A percentile compares a stretch with the other conserved stretches of the same genome.
Conservation (phyloP, 2,329 filamentous ascomycete species). For the Bisporella sp. region DNA sequence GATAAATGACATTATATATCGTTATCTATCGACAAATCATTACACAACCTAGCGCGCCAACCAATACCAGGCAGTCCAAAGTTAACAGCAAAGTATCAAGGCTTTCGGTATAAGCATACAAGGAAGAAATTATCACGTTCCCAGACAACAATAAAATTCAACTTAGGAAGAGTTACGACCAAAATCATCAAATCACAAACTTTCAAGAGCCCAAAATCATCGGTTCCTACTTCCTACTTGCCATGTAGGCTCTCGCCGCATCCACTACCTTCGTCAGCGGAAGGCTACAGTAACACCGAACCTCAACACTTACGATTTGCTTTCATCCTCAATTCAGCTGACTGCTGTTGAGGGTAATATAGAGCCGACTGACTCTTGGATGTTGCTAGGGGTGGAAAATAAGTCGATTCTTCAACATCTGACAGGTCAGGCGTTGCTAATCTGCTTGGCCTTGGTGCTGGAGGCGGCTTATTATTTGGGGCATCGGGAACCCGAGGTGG, state of each 20-base stretch:
- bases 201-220: too few relatives aligned
- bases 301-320: neutral
- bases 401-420: conserved; percentile 9
- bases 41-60: too few relatives aligned
- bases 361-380: neutral
- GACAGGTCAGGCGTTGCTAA: conserved; percentile 20
- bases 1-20: too few relatives aligned
- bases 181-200: too few relatives aligned
- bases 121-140: too few relatives aligned
- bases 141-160: too few relatives aligned
- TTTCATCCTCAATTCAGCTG: neutral
- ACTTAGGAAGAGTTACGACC: too few relatives aligned
- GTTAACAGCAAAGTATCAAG: too few relatives aligned
- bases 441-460: conserved; percentile 17
- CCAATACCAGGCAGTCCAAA: too few relatives aligned
- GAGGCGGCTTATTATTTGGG: conserved; percentile 11
- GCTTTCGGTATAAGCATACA: too few relatives aligned
- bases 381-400: conserved; percentile 6
- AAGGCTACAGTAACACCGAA: neutral
- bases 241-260: conserved; percentile 12
- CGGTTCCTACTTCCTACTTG: neutral
- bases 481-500: conserved; percentile 10
- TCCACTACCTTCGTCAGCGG: neutral
- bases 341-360: neutral
- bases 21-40: too few relatives aligned